Conservation (phyloP, 2,329 filamentous ascomycete genomes). For the Cladosporium oxysporum region DNA sequence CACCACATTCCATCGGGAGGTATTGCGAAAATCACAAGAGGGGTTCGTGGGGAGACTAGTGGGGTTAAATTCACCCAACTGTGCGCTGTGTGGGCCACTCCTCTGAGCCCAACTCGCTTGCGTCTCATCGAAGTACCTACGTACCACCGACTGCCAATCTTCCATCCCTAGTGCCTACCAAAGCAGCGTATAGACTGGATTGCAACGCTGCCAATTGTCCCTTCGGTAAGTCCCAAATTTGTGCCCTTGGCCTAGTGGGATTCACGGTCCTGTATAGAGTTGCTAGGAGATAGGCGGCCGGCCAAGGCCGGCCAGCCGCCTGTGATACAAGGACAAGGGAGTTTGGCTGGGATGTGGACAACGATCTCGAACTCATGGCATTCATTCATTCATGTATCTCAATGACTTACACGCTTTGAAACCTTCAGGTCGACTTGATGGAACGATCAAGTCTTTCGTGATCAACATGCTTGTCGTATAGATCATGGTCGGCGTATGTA, state of each 20-base stretch:
- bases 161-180: neutral
- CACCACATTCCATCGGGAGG: neutral
- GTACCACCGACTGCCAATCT: neutral
- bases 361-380: neutral
- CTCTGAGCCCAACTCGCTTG: neutral
- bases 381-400: no score
- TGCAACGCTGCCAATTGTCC: conserved; percentile 5
- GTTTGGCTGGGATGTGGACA: neutral
- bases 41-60: neutral
- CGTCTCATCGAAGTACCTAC: neutral
- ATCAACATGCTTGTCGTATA: no score
- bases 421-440: no score
- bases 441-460: no score
- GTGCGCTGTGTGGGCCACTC: neutral
- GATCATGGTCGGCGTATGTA: no score
- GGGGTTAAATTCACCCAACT: conserved; percentile 3
- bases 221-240: conserved; percentile 2
- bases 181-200: neutral
- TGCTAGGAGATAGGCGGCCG: neutral
- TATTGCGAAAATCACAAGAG: neutral
- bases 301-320: neutral
- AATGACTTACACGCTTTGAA: neutral
- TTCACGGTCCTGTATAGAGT: neutral
- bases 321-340: neutral
- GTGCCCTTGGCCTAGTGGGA: neutral